These are phyloP conservation scores for Trametes polyzona DNA, from an alignment of 1,284 basidiomycete species.

Conservation along the genomic window DNA sequence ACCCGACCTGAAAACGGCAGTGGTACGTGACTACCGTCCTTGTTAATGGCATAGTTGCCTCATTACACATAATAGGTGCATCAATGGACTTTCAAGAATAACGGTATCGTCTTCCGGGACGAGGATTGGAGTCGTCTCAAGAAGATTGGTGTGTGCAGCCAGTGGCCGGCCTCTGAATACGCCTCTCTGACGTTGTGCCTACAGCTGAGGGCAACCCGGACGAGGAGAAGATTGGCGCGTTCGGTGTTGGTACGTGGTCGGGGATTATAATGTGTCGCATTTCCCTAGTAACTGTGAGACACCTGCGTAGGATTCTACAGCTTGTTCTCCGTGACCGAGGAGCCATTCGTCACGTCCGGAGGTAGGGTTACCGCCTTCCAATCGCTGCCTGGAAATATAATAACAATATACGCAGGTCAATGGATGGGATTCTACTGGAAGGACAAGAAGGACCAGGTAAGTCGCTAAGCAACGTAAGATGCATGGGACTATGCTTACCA, in stretches of 20 bases:
- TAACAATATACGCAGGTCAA: too few relatives aligned
- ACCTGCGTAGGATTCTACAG: constrained; percentile 75
- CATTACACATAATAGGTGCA: constrained; percentile 51
- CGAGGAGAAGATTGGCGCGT: constrained; percentile 86
- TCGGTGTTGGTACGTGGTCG: constrained; percentile 70
- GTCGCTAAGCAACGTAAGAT: neutral
- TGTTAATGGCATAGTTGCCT: neutral
- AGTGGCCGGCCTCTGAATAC: too few relatives aligned
- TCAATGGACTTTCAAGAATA: constrained; percentile 86
- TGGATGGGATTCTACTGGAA: constrained; percentile 99
- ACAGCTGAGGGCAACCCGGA: constrained; percentile 85
- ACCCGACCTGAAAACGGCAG: constrained; percentile 66
- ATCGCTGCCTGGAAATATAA: too few relatives aligned
- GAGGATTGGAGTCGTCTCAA: constrained; percentile 90
- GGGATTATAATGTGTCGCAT: neutral
- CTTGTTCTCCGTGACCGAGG: constrained; percentile 86
- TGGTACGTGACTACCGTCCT: constrained; percentile 36
- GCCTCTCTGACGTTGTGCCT: neutral
- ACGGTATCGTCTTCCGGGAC: constrained; percentile 80
- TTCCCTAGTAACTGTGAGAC: neutral
- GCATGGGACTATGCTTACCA: neutral
- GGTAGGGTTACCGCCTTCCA: too few relatives aligned
- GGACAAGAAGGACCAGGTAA: constrained; percentile 82
- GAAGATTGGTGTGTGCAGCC: constrained; percentile 70
- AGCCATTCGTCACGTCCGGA: constrained; percentile 92